Conservation (phyloP, 23 red algal species). For the Agarophyton chilense region DNA sequence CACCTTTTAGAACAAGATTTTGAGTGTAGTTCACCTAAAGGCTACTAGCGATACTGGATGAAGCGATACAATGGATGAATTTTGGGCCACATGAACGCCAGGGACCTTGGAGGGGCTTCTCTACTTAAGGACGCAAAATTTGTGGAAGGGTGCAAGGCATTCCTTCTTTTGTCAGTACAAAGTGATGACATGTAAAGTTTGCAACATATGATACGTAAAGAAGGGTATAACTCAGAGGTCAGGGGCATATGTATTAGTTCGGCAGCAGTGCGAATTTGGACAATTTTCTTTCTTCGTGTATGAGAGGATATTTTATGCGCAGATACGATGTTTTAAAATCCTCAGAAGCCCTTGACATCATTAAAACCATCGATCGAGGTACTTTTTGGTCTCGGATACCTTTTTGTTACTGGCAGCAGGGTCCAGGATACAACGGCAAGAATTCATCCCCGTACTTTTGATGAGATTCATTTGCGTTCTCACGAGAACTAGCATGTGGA, state of each 20-base stretch:
- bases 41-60: conserved; percentile 8
- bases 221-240: background rate
- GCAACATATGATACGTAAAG: background rate
- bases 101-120: background rate
- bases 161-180: too few species aligned
- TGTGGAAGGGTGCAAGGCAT: background rate
- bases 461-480: background rate
- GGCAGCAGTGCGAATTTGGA: too few species aligned
- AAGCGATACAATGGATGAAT: background rate
- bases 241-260: too few species aligned
- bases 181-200: background rate
- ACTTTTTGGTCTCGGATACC: background rate
- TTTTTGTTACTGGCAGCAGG: background rate
- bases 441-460: background rate
- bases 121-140: background rate
- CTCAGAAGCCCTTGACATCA: background rate
- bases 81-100: too few species aligned
- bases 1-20: background rate
- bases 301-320: too few species aligned
- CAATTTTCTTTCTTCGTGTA: too few species aligned
- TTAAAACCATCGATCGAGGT: background rate
- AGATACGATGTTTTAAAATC: background rate
- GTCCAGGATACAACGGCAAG: background rate
- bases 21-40: background rate
- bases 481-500: background rate